These are phyloP conservation scores for Citrullus mucosospermus DNA, from an alignment of 306 rosid species.

Conservation along the genomic window DNA sequence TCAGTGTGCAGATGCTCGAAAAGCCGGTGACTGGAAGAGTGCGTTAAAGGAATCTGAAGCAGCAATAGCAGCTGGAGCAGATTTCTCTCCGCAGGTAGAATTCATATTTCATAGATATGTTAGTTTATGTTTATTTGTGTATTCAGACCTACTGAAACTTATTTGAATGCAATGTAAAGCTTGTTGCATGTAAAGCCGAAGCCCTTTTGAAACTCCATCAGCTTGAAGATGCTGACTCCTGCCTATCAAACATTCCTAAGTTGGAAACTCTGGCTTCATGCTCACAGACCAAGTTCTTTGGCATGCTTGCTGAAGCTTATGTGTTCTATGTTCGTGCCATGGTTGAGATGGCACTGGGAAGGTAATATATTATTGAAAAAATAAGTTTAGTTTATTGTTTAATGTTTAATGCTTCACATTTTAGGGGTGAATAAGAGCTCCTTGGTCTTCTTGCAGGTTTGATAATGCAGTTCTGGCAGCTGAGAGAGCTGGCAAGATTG, in stretches of 20 bases:
- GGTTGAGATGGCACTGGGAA: conserved; percentile 90
- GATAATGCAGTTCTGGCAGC: conserved; percentile 61
- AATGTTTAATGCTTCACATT: not conserved
- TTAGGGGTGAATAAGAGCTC: conserved; percentile 18
- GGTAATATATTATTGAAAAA: conserved; percentile 27
- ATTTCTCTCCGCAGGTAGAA: conserved; percentile 69
- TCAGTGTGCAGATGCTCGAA: conserved; percentile 49
- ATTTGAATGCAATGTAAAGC: conserved; percentile 27
- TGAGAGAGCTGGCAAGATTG: conserved; percentile 52
- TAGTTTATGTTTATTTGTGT: not conserved
- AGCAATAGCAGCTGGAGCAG: conserved; percentile 61
- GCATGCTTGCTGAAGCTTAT: conserved; percentile 69
- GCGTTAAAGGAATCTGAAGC: conserved; percentile 53
- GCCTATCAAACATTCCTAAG: conserved; percentile 38
- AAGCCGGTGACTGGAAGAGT: conserved; percentile 66
- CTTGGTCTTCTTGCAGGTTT: conserved; percentile 51
- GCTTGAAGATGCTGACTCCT: conserved; percentile 63
- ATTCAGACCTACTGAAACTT: not conserved
- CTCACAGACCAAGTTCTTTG: conserved; percentile 47
- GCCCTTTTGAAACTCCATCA: conserved; percentile 65
- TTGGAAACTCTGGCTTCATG: conserved; percentile 44
- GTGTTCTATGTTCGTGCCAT: conserved; percentile 55
- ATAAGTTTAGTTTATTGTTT: not conserved
- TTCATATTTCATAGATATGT: not conserved
- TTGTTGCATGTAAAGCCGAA: conserved; percentile 71